Evolutionary conservation across 202 grass and related monocot species (phyloP), one percentile per base, ranked within the genome.

Genomic region (Miscanthus sacchariflorus): DNA sequence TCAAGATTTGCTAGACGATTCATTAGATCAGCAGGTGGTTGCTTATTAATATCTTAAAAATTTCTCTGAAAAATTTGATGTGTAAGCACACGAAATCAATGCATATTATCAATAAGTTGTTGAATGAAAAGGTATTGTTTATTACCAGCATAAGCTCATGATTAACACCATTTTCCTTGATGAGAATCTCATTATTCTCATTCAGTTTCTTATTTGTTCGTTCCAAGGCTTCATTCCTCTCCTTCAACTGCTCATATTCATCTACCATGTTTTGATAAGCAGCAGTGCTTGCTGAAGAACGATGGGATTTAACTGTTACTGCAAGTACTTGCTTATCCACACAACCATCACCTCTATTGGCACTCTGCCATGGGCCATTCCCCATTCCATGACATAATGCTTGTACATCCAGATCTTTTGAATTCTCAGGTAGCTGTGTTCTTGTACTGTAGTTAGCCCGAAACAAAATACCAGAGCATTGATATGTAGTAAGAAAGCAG

Each of bases 161-260:
- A 2, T 40, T 21, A 72, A 72, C 19, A 72, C 3, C 12, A 72
- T 42, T 72, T 23, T 72, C 38, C 38, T 72, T 19, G 23, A 9
- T 43, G 70, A 72, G 70, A 12, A 72, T 72, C 18, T 72, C 19
- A 43, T 72, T 72, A 12, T 19, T 72, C 68, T 70, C 33, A 17
- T 19, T 19, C 12, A 70, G 18, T 39, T 39, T 15, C 6, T 17
- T 17, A 38, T 39, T 39, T 70, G 30, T 7, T 36, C 28, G 4
- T 4, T 30, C 11, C 11, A 67, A 49, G 46, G 27, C 65, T 2
- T 4, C 10, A 33, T 13, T 33, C 4, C 19, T 12, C 35, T 21
- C 68, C 68, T 70, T 70, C 7, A 70, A 18, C 7, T 70, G 17
- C 35, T 70, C 35, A 38, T 49, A 49, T 49, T 49, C 46, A 49